phyloP scores from a whole-genome alignment of 352 stramenopile genomes.

The Phytophthora sojae region DNA sequence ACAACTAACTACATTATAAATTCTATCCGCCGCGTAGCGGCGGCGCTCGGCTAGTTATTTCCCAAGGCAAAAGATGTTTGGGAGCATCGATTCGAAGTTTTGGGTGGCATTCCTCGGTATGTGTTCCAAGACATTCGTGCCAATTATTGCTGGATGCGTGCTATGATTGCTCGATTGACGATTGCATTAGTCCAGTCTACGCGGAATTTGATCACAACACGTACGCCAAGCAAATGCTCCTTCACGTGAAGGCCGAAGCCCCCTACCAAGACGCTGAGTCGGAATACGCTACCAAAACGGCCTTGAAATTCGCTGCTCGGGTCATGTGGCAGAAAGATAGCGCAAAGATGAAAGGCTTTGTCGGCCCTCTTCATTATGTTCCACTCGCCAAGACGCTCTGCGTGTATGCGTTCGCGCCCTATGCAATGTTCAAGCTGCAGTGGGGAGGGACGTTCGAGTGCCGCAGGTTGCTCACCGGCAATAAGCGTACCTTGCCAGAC shows the following conservation, averaged over 20 bases:
- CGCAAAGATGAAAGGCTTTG: background rate
- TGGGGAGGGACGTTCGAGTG: background rate
- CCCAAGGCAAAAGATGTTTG: conserved; percentile 17
- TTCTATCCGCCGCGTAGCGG: too few species aligned
- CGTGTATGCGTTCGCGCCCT: background rate
- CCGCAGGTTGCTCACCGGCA: background rate
- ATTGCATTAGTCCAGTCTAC: background rate
- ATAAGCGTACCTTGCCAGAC: background rate
- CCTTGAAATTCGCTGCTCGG: background rate
- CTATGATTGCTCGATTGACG: background rate
- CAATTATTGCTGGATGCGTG: background rate
- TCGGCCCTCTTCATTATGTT: background rate
- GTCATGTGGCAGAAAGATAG: background rate
- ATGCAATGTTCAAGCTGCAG: background rate
- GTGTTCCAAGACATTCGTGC: background rate
- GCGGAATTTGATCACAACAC: background rate
- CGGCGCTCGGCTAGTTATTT: conserved; percentile 11
- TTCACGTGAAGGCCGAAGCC: background rate
- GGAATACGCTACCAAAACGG: background rate
- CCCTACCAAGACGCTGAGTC: background rate
- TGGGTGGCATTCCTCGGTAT: conserved; percentile 17
- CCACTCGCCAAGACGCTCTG: background rate
- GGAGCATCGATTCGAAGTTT: conserved; percentile 22
- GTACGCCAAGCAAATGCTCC: background rate
- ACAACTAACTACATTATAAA: too few species aligned